Base-by-base conservation (phyloP, 2,329 filamentous ascomycete genomes). In the Hypomyces perniciosus region DNA sequence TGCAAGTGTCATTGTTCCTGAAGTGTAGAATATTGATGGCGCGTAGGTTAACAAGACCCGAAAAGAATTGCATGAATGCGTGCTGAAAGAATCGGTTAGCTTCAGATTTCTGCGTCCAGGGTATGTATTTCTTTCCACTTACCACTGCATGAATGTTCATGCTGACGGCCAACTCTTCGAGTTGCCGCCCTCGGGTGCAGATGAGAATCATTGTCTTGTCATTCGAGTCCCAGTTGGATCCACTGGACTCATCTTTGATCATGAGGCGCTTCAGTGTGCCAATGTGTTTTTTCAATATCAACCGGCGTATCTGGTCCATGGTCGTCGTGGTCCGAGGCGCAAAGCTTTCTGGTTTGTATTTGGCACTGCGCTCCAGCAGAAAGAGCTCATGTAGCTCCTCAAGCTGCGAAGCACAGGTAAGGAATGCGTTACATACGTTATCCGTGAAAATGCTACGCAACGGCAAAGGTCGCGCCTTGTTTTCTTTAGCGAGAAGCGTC, bases 391-490 rank as follows among this genome's bases (percentile, higher is more conserved):
- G 71, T 1, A 86, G 61, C 50, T 72, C 70, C 5, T 76, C 64
- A 2, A 84, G 70, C 49, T 79, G 71, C 3, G 72, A 70, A 10
- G 82, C 70, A 51, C 77, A 77, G 1, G 71, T 71, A 46, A 86
- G 61, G 51, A 85, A 83, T 0, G 69, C 63, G 1, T 65, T 57
- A 0, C 79, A 78, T 20, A 84, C 81, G 55, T 85, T 78, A 59
- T 86, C 83, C 0, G 81, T 85, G 57, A 79, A 80, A 49, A 86
- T 78, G 54, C 76, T 79, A 44, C 73, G 71, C 39, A 86, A 63
- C 0, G 75, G 71, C 38, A 85, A 66, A 0, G 77, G 74, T 7
- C 69, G 65, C 1, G 68, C 58, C 46, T 72, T 72, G 61, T 84
- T 81, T 57, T 82, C 73, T 56, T 75, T 78, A 13, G 72, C 66